Conservation (phyloP, 805 yeast genomes). For the Tanozyma kutaoensis region DNA sequence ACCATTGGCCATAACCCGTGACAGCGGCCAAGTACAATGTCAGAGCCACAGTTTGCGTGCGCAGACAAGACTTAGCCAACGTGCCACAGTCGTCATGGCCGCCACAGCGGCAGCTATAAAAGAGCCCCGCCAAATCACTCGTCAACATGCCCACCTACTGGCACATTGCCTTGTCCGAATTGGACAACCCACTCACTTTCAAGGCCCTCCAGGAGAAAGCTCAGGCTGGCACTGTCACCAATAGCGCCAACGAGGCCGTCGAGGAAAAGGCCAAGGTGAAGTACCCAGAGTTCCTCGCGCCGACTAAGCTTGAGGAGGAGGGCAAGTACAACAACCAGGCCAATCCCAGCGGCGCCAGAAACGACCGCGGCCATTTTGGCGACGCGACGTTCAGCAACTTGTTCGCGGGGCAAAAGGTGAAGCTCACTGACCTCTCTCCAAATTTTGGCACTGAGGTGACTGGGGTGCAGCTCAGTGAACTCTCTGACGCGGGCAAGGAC, state of each 20-base stretch:
- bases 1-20: too few relatives aligned
- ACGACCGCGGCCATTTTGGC: constrained; percentile 14
- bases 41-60: too few relatives aligned
- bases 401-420: constrained; percentile 6
- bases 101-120: too few relatives aligned
- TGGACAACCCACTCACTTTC: constrained; percentile 2
- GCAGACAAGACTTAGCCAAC: too few relatives aligned
- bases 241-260: constrained; percentile 1
- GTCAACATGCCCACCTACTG: constrained; percentile 2
- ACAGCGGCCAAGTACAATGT: too few relatives aligned
- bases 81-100: too few relatives aligned
- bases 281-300: constrained; percentile 11
- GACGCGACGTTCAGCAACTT: constrained; percentile 9
- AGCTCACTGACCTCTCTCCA: constrained; percentile 10
- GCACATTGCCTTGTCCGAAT: constrained; percentile 1
- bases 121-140: too few relatives aligned
- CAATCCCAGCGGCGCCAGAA: constrained; percentile 10
- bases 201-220: not conserved
- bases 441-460: constrained; percentile 14
- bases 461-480: constrained; percentile 12
- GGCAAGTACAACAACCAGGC: constrained; percentile 8
- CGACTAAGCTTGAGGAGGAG: constrained; percentile 7
- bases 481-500: constrained; percentile 12
- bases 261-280: constrained; percentile 6
- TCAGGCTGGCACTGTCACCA: not conserved